Evolutionary conservation across 768 basidiomycete species (phyloP).

Genomic region (Paxillus involutus): DNA sequence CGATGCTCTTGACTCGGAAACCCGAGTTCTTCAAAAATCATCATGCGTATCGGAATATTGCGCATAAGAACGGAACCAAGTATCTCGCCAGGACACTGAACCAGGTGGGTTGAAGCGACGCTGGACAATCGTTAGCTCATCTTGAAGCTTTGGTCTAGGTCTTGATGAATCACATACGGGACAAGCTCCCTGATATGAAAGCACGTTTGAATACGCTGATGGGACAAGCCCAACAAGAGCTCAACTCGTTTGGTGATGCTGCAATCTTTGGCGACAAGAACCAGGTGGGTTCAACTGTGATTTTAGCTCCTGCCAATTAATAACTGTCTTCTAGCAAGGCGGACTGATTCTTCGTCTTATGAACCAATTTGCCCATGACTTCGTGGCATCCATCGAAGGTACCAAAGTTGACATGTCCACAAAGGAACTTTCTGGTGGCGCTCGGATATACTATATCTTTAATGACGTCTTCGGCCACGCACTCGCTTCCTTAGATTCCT

Average conservation of each 20-base stretch:
- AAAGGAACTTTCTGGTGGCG: conserved; percentile 97
- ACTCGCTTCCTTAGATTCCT: conserved; percentile 85
- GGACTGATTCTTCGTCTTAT: conserved; percentile 90
- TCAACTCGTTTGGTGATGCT: conserved; percentile 93
- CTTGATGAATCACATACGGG: conserved; percentile 94
- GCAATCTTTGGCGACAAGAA: conserved; percentile 91
- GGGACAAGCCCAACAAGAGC: conserved; percentile 98
- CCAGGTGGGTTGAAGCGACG: conserved; percentile 54
- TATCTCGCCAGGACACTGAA: conserved; percentile 93
- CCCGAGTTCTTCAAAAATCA: conserved; percentile 91
- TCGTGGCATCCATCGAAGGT: conserved; percentile 95
- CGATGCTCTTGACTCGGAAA: conserved; percentile 82
- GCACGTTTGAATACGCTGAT: conserved; percentile 95
- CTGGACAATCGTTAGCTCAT: background rate
- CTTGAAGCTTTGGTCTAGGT: conserved; percentile 52
- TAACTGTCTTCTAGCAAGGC: conserved; percentile 58
- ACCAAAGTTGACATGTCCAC: conserved; percentile 96
- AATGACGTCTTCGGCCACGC: conserved; percentile 97
- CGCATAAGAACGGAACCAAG: conserved; percentile 97
- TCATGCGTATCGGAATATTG: conserved; percentile 89
- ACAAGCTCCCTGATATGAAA: conserved; percentile 99
- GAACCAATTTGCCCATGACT: conserved; percentile 98
- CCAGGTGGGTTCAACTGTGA: conserved; percentile 43
- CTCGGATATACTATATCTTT: conserved; percentile 99
- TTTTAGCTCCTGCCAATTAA: conserved; percentile 7